Conservation (phyloP, 768 basidiomycete species). For the Cantharellus cinnabarinus region DNA sequence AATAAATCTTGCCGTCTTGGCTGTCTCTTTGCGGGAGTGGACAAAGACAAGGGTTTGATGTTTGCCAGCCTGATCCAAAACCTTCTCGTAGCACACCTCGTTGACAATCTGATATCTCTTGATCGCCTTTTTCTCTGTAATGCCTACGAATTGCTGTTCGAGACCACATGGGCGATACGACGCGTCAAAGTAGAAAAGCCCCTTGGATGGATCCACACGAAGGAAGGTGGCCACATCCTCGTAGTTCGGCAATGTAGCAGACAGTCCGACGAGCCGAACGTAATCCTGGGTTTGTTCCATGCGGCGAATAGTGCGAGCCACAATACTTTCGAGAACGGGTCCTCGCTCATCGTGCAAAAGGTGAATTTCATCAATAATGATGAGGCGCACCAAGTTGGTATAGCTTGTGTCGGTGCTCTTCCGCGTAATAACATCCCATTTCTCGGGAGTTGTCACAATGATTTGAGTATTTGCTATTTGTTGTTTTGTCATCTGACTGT, state of each 20-base stretch:
- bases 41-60: conserved; percentile 93
- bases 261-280: conserved; percentile 84
- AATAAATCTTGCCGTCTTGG: conserved; percentile 87
- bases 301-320: conserved; percentile 73
- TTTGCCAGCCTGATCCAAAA: conserved; percentile 76
- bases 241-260: conserved; percentile 96
- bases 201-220: conserved; percentile 77
- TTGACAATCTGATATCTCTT: conserved; percentile 97
- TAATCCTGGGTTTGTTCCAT: conserved; percentile 92
- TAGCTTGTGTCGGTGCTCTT: conserved; percentile 95
- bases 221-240: conserved; percentile 96
- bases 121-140: conserved; percentile 99
- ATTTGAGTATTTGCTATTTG: conserved; percentile 95
- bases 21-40: conserved; percentile 95
- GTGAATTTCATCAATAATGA: conserved; percentile 98
- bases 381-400: conserved; percentile 84
- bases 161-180: conserved; percentile 86
- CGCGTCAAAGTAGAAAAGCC: conserved; percentile 93
- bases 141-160: conserved; percentile 90
- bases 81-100: conserved; percentile 98
- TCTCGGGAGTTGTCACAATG: conserved; percentile 96
- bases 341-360: conserved; percentile 94
- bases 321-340: conserved; percentile 79
- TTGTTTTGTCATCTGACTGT: conserved; percentile 93
- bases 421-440: conserved; percentile 98